phyloP scores from a whole-genome alignment of 1,284 basidiomycete species.

The Apiotrichum brassicae region DNA sequence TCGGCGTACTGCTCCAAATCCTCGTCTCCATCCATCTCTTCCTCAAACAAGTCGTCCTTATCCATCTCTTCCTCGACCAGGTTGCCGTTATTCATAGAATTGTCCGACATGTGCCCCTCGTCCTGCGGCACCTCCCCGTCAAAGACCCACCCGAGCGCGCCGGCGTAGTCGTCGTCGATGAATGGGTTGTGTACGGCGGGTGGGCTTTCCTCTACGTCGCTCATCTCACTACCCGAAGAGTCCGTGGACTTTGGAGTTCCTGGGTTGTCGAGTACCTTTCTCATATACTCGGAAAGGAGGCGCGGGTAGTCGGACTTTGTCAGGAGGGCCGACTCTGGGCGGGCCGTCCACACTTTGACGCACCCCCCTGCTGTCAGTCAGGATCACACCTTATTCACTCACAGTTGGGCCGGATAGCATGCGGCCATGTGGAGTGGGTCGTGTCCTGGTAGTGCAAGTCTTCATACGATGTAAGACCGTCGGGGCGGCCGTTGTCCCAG shows the following conservation, averaged over 20 bases:
- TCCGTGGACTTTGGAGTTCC: too few species aligned
- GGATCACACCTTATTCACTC: background rate
- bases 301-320: background rate
- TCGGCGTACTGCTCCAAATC: background rate
- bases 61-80: background rate
- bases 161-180: background rate
- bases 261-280: background rate
- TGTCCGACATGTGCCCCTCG: too few species aligned
- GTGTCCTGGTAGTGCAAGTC: background rate
- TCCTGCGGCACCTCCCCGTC: background rate
- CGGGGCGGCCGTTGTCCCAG: slow-evolving; percentile 9
- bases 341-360: slow-evolving; percentile 6
- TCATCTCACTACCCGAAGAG: too few species aligned
- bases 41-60: background rate
- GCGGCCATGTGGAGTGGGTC: background rate
- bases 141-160: background rate
- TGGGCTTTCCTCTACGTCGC: too few species aligned
- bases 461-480: background rate
- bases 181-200: background rate
- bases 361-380: slow-evolving; percentile 3
- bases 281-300: background rate
- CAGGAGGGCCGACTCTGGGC: slow-evolving; percentile 1
- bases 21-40: background rate
- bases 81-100: too few species aligned
- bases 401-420: slow-evolving; percentile 4